A percentile compares a stretch with the other conserved stretches of the same genome.
Conservation (phyloP, 139 green algal genomes). For the Medakamo hakoo region DNA sequence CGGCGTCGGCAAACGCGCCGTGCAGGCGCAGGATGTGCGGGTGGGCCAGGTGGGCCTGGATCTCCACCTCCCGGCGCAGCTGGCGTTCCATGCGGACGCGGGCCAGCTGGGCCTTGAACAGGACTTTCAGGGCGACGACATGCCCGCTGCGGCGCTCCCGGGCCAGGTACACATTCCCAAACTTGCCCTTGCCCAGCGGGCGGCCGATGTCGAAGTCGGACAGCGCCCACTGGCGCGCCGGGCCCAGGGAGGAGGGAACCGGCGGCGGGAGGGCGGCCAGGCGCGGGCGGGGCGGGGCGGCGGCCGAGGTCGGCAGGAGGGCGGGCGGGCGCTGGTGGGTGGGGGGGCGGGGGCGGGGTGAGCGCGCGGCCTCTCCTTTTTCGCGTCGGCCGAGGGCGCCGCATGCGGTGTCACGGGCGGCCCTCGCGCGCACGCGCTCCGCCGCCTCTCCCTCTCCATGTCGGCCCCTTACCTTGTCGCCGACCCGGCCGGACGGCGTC, state of each 20-base stretch:
- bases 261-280: not conserved
- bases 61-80: conserved; percentile 94
- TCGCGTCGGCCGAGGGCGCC: too few relatives aligned
- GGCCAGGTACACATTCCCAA: conserved; percentile 97
- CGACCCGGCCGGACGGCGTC: too few relatives aligned
- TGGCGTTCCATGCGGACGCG: conserved; percentile 94
- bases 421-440: too few relatives aligned
- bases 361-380: too few relatives aligned
- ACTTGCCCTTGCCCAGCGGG: conserved; percentile 90
- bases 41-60: conserved; percentile 93
- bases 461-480: not conserved
- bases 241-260: not conserved
- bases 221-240: conserved; percentile 53
- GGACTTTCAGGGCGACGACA: conserved; percentile 93
- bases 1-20: conserved; percentile 82
- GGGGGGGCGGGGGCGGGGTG: too few relatives aligned
- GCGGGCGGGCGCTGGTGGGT: not conserved
- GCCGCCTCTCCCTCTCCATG: too few relatives aligned
- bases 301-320: not conserved
- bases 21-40: conserved; percentile 96
- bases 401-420: too few relatives aligned
- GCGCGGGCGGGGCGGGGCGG: too few relatives aligned
- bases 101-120: conserved; percentile 95
- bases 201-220: conserved; percentile 95
- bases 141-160: conserved; percentile 79